Percentiles rank a stretch among this genome's conserved stretches.
Evolutionary conservation across 495 filamentous ascomycete genomes (phyloP).

Genomic region (Penicillium herquei): DNA sequence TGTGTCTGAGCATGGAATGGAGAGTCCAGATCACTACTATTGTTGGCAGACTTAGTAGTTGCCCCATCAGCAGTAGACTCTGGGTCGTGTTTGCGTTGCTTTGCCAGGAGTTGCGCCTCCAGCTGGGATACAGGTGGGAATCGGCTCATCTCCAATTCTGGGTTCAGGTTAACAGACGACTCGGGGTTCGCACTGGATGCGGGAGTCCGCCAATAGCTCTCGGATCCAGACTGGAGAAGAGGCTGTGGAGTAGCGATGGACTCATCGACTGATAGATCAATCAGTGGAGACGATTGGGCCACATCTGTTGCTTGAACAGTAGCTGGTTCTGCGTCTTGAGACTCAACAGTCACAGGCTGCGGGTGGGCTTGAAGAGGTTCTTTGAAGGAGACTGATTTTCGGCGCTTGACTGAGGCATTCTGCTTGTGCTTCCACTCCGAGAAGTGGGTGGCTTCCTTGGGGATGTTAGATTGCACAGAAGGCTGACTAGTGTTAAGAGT

Average conservation of each 20-base stretch:
- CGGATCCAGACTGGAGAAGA: not conserved
- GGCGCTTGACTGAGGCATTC: slow-evolving; percentile 4
- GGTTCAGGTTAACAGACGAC: slow-evolving; percentile 16
- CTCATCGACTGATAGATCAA: slow-evolving; percentile 23
- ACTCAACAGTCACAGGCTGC: not conserved
- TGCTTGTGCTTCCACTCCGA: not conserved
- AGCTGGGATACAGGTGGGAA: slow-evolving; percentile 48
- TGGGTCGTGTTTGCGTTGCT: slow-evolving; percentile 10
- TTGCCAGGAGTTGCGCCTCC: slow-evolving; percentile 39
- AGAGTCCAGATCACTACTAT: not conserved
- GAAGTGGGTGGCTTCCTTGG: not conserved
- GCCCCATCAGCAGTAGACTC: not conserved
- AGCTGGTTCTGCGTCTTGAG: not conserved
- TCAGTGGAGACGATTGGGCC: slow-evolving; percentile 9
- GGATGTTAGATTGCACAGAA: not conserved
- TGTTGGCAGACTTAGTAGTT: not conserved
- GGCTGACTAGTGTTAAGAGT: not conserved
- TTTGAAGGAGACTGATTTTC: slow-evolving; percentile 21
- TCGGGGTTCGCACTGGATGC: not conserved
- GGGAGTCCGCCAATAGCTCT: not conserved
- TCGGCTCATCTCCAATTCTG: slow-evolving; percentile 29
- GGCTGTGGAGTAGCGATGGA: not conserved
- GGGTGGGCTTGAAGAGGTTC: not conserved
- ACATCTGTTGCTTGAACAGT: not conserved
- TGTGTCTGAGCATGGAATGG: not conserved